Evolutionary conservation across 305 asterid species (phyloP), one percentile per base, ranked within the genome.

Genomic region (Solanum hybrid): DNA sequence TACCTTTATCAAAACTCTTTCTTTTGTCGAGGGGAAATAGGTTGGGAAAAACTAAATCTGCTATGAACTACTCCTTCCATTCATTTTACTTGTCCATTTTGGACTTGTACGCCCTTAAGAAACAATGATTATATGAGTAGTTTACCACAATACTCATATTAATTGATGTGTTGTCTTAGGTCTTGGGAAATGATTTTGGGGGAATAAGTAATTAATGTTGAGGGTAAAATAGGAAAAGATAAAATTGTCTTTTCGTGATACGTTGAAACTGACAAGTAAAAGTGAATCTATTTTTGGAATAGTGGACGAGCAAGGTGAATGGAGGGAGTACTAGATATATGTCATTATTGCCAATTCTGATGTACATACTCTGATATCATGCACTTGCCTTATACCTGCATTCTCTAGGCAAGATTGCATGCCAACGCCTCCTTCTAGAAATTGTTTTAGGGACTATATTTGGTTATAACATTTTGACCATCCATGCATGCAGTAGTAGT

Each of bases 401-500:
- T 85, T 32, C 46, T 60, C 75, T 56, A 31, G 71, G 46, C 88
- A 56, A 56, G 32, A 34, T 85, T 85, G 75, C 72, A 84, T 51
- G 42, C 42, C 71, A 84, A 17, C 2, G 75, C 87, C 42, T 84
- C 87, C 31, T 78, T 22, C 29, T 56, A 85, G 31, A 85, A 20
- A 1, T 82, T 84, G 73, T 51, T 46, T 85, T 85, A 56, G 42
- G 76, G 51, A 51, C 87, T 32, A 32, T 31, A 31, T 85, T 22
- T 85, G 76, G 32, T 85, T 56, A 56, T 85, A 85, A 56, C 3
- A 56, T 32, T 80, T 85, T 32, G 88, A 51, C 73, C 87, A 46
- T 51, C 79, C 78, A 79, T 79, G n/a, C 73, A 34, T 89, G 92
- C 94, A 94, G 95, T 73, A 90, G 46, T 87, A 90, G 46, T 88